Conservation (phyloP, 345 rosid genomes). For the Rhizophora apiculata region DNA sequence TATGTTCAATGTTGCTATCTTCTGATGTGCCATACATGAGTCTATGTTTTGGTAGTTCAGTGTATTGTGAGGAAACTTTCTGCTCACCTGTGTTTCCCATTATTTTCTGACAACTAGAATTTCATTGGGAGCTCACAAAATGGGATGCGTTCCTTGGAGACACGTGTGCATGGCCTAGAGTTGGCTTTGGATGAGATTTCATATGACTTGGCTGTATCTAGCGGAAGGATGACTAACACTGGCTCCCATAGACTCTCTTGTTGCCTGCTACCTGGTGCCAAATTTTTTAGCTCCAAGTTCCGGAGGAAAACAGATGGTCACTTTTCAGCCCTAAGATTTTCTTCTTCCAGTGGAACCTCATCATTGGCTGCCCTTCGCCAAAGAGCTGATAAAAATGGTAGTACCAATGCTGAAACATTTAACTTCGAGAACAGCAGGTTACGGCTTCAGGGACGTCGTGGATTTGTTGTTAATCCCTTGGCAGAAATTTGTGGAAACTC, state of each 20-base stretch:
- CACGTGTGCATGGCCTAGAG: slow-evolving; percentile 85
- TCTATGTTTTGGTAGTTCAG: not conserved
- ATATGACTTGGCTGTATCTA: slow-evolving; percentile 73
- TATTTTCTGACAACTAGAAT: slow-evolving; percentile 40
- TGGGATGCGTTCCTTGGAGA: slow-evolving; percentile 80
- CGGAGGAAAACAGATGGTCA: slow-evolving; percentile 62
- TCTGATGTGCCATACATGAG: too few relatives aligned
- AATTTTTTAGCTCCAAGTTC: slow-evolving; percentile 67
- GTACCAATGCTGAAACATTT: slow-evolving; percentile 28
- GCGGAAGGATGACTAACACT: slow-evolving; percentile 62
- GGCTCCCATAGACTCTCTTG: slow-evolving; percentile 50
- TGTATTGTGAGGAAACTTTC: slow-evolving; percentile 8
- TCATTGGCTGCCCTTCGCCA: slow-evolving; percentile 23
- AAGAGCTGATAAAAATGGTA: slow-evolving; percentile 31
- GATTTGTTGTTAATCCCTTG: slow-evolving; percentile 78
- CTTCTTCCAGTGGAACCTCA: slow-evolving; percentile 31
- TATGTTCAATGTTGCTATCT: too few relatives aligned
- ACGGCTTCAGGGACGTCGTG: slow-evolving; percentile 45
- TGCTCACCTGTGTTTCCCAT: slow-evolving; percentile 8
- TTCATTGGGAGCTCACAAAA: slow-evolving; percentile 77
- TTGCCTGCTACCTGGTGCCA: slow-evolving; percentile 68
- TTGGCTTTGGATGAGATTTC: slow-evolving; percentile 90
- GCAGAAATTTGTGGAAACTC: slow-evolving; percentile 58
- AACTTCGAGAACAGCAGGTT: slow-evolving; percentile 45
- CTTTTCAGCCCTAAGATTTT: slow-evolving; percentile 40